Percentiles rank a stretch among this genome's conserved stretches.
These are phyloP conservation scores for Kalmanozyma brasiliensis DNA, from an alignment of 1,284 basidiomycete species.

Conservation along the genomic window DNA sequence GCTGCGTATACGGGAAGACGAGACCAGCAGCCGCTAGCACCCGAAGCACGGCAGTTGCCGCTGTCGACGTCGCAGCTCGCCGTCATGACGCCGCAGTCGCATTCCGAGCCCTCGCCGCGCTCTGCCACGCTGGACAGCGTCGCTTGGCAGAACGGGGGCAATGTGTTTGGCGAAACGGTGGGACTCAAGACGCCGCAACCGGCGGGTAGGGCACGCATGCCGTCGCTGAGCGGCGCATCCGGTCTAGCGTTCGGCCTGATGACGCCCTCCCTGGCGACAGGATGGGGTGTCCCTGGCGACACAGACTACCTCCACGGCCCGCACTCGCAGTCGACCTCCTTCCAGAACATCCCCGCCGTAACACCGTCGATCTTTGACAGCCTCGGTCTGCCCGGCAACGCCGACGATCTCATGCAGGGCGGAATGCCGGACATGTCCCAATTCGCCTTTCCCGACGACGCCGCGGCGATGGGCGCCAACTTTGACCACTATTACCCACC, in stretches of 20 bases:
- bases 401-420: conserved; percentile 16
- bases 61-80: conserved; percentile 46
- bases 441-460: conserved; percentile 6
- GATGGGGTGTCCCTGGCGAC: conserved; percentile 16
- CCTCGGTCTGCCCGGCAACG: conserved; percentile 11
- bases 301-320: conserved; percentile 29
- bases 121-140: conserved; percentile 10
- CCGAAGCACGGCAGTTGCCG: conserved; percentile 34
- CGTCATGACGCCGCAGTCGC: conserved; percentile 24
- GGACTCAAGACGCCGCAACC: conserved; percentile 31
- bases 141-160: too few species aligned
- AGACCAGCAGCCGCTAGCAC: conserved; percentile 17
- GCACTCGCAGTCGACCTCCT: conserved; percentile 25
- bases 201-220: conserved; percentile 15
- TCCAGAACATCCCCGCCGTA: conserved; percentile 20
- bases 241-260: conserved; percentile 38
- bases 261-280: conserved; percentile 16
- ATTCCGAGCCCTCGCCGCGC: conserved; percentile 29
- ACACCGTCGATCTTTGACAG: conserved; percentile 47
- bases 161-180: conserved; percentile 16
- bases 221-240: conserved; percentile 24
- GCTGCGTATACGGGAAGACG: conserved; percentile 8
- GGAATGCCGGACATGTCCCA: conserved; percentile 21
- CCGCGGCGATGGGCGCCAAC: conserved; percentile 1
- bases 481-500: conserved; percentile 19